Evolutionary conservation across 2,329 filamentous ascomycete species (phyloP), one percentile per base, ranked within the genome.

Genomic region (Helminthosporium solani): DNA sequence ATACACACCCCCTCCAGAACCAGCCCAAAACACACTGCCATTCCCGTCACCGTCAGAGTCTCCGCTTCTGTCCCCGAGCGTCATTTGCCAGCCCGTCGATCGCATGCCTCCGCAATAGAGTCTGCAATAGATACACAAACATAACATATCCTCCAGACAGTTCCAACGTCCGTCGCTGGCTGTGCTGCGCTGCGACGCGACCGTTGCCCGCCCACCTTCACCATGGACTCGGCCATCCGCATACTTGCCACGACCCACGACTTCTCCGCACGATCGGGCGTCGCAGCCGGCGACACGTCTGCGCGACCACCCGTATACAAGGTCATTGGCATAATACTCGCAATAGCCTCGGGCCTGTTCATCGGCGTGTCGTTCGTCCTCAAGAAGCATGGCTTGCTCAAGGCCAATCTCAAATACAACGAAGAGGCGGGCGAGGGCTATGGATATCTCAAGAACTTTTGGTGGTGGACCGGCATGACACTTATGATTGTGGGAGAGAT

Each of bases 401-500:
- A 84, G 68, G 92, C 94, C 40, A 99, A 97, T 71, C 84, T 88
- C 60, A 97, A 97, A 70, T 97, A 97, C 76, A 87, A 95, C 52
- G 90, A 97, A 73, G 89, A 88, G 56, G 91, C 94, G 0, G 94
- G 94, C 49, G 92, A 97, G 71, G 94, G 94, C 46, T 97, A 97
- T 70, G 91, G 92, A 52, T 99, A 97, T 69, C 82, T 99, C 60
- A 96, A 95, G 75, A 97, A 97, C 64, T 78, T 78, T 16, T 96
- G 82, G 76, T 99, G 94, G 94, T 99, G 94, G 94, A 71, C 76
- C 1, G 94, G 94, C 59, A 97, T 99, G 94, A 90, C 77, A 0
- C 79, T 97, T 48, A 97, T 99, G 94, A 96, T 97, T 59, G 62
- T 97, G 34, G 94, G 94, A 58, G 94, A 99, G 72, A 83, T 96